Conservation (phyloP, 164 flowering plant genomes). For the Chimonanthus praecox region DNA sequence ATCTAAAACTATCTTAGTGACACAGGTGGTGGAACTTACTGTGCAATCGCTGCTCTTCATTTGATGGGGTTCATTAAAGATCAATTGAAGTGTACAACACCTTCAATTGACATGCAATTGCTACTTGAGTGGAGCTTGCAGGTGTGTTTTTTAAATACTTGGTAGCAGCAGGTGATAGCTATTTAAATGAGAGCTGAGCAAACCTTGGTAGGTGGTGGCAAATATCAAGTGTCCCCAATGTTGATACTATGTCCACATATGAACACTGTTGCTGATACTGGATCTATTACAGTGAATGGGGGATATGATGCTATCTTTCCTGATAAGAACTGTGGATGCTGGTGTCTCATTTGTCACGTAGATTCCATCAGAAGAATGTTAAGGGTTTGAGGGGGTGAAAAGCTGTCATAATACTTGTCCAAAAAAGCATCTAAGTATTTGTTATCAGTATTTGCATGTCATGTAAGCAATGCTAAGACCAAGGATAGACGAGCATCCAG, state of each 20-base stretch:
- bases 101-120: conserved; percentile 46
- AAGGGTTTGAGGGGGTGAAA: not conserved
- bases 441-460: not conserved
- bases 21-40: conserved; percentile 95
- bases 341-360: not conserved
- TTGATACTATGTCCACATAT: not conserved
- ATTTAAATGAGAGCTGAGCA: not conserved
- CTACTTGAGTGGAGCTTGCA: conserved; percentile 83
- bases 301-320: not conserved
- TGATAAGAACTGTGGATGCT: not conserved
- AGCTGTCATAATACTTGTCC: not conserved
- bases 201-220: not conserved
- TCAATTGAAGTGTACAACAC: conserved; percentile 28
- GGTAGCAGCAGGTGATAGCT: not conserved
- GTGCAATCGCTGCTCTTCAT: conserved; percentile 88
- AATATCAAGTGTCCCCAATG: not conserved
- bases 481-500: not conserved
- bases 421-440: not conserved
- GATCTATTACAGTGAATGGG: not conserved
- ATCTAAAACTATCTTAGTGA: conserved; percentile 35
- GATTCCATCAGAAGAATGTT: not conserved
- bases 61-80: conserved; percentile 88
- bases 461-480: not conserved
- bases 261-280: not conserved
- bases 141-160: conserved; percentile 32